Evolutionary conservation across 257 asterid species (phyloP), one percentile per base, ranked within the genome.

Genomic region (Solanum lignicaule): DNA sequence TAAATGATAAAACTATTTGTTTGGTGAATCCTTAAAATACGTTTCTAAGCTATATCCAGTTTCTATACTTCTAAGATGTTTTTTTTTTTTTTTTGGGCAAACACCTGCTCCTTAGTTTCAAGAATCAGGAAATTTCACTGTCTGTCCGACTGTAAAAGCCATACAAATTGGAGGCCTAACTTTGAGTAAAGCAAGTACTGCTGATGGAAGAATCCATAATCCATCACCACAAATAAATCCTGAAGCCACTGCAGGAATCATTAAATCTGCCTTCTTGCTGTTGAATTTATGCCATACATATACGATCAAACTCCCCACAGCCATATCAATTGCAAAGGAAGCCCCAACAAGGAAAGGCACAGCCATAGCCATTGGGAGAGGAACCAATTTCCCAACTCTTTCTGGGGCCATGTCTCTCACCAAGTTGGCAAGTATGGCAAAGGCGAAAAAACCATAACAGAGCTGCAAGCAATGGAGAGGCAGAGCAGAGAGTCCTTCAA

Each of bases 341-440:
- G 93, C 98, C 7, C 98, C 96, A 27, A 93, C 96, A 1, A 94
- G 90, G 76, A 95, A 95, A 9, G 98, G 98, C 89, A 93, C 98
- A 3, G 98, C 98, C 96, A 95, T 95, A 9, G 98, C 98, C 98
- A 94, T 94, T 10, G 98, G 98, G 10, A 95, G 91, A 0, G 98
- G 98, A 9, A 94, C 87, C 90, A 93, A 87, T 32, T 86, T 90
- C 88, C 95, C 94, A 0, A 88, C 21, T 91, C 74, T 89, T 89
- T 43, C 32, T 0, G 96, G 96, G 74, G 27, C 11, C 1, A 86
- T 3, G 27, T 93, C 98, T 66, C 96, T 93, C 86, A 81, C 20
- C 78, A 95, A 69, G 87, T 95, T 95, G 9, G 90, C 87, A 83
- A 86, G 7, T 9, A 95, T 14, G 0, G 96, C 98, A 23, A 92